Evolutionary conservation across 2,329 filamentous ascomycete genomes (phyloP).

Genomic region (Byssochlamys sp.): DNA sequence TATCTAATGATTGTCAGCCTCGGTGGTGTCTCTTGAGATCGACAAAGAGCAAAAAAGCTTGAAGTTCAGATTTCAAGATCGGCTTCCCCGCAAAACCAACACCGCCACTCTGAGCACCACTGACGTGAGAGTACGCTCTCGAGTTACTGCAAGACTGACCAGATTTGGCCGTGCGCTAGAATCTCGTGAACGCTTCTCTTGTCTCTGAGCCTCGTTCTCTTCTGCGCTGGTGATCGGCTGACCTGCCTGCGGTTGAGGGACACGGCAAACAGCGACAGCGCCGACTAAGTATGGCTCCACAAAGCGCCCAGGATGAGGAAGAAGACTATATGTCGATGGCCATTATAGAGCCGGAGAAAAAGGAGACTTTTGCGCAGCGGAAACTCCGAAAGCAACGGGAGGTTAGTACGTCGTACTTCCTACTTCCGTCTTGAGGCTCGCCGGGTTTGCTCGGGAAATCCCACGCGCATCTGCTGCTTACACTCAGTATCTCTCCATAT

Average conservation of each 20-base stretch:
- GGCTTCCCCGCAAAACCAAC: neutral
- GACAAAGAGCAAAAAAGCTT: neutral
- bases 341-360: conserved; percentile 57
- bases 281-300: conserved; percentile 6
- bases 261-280: neutral
- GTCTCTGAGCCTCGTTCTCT: neutral
- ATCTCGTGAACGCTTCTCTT: neutral
- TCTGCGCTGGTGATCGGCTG: neutral
- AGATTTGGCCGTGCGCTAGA: neutral
- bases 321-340: conserved; percentile 98
- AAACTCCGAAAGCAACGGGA: conserved; percentile 45
- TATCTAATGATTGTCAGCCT: neutral
- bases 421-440: conserved; percentile 5
- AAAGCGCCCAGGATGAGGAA: conserved; percentile 54
- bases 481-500: conserved; percentile 43
- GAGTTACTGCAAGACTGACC: neutral
- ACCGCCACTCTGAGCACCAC: neutral
- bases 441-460: conserved; percentile 1
- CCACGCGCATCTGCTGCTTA: conserved; percentile 29
- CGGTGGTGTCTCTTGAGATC: neutral
- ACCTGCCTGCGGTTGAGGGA: neutral
- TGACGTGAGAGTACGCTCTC: neutral
- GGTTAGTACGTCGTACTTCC: conserved; percentile 19
- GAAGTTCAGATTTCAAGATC: neutral
- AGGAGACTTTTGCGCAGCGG: conserved; percentile 56